Conservation (phyloP, 2,329 filamentous ascomycete genomes). For the Colletotrichum godetiae region DNA sequence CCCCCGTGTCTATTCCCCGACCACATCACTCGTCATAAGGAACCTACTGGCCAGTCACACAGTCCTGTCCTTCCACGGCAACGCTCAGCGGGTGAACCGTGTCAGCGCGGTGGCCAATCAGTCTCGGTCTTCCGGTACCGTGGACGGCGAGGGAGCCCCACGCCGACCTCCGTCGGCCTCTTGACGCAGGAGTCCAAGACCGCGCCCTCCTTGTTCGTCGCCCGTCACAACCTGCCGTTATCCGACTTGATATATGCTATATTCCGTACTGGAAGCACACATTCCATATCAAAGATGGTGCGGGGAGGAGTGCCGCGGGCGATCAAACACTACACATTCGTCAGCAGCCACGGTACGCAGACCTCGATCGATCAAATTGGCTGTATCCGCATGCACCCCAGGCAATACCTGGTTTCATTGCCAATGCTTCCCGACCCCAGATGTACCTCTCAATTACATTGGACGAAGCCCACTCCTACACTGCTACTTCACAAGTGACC, state of each 20-base stretch:
- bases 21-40: neutral
- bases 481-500: neutral
- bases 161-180: conserved; percentile 7
- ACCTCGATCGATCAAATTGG: neutral
- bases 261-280: neutral
- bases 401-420: neutral
- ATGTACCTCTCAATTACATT: conserved; percentile 6
- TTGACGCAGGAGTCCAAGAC: neutral
- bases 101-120: neutral
- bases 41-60: neutral
- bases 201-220: neutral
- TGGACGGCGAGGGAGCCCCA: neutral
- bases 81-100: conserved; percentile 5
- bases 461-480: neutral
- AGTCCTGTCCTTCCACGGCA: neutral
- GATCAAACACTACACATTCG: conserved; percentile 17
- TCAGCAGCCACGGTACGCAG: neutral
- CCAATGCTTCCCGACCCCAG: conserved; percentile 16
- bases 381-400: neutral
- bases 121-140: neutral
- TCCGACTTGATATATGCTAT: neutral
- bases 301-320: neutral
- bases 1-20: neutral
- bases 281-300: neutral
- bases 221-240: neutral